Conservation (phyloP, 139 green algal species). For the Coelastrella sp. region DNA sequence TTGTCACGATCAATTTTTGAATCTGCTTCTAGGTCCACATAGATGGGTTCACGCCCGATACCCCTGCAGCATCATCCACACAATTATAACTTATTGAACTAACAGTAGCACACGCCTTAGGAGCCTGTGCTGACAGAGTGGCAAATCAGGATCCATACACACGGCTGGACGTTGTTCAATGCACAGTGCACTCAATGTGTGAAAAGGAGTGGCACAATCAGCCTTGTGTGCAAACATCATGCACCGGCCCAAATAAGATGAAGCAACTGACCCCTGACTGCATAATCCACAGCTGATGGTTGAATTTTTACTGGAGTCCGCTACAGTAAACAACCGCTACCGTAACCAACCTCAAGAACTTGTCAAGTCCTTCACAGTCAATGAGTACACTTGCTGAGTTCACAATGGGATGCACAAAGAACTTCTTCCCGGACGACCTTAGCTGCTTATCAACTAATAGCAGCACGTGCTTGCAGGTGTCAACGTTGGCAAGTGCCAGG, state of each 20-base stretch:
- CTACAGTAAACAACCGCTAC: no score
- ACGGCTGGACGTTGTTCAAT: no score
- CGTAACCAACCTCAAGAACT: constrained; percentile 65
- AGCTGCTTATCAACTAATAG: constrained; percentile 76
- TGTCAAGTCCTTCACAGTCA: constrained; percentile 59
- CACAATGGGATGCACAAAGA: constrained; percentile 80
- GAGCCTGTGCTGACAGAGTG: no score
- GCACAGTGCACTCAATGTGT: no score
- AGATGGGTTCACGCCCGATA: constrained; percentile 58
- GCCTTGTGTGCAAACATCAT: no score
- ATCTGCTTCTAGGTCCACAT: constrained; percentile 75
- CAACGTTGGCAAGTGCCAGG: constrained; percentile 68
- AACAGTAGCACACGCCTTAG: no score
- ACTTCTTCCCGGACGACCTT: neutral
- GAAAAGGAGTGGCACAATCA: no score
- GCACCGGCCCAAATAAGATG: neutral
- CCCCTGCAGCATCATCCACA: neutral
- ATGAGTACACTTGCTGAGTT: constrained; percentile 72
- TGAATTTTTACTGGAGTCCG: no score
- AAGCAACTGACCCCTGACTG: neutral
- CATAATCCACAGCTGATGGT: no score
- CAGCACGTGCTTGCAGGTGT: constrained; percentile 57
- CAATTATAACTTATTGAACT: neutral
- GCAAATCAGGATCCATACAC: no score
- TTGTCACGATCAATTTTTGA: constrained; percentile 76